Percentiles rank a stretch among this genome's conserved stretches.
phyloP scores from a whole-genome alignment of 306 rosid species.

The Dalbergia oliveri region DNA sequence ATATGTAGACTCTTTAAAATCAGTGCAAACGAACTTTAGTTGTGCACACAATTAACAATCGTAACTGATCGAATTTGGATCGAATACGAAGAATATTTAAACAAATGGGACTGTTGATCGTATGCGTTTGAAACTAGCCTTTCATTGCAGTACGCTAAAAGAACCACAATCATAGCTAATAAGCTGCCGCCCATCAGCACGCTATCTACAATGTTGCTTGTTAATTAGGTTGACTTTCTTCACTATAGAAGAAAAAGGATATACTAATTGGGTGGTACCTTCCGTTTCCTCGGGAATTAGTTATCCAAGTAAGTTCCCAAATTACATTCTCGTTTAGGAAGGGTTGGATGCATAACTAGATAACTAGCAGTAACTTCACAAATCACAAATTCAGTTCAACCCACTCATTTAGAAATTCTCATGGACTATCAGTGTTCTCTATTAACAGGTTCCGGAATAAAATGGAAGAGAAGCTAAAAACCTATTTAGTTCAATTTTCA shows the following conservation, averaged over 20 bases:
- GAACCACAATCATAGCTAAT: neutral
- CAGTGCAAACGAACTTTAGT: neutral
- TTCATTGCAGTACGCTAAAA: constrained; percentile 35
- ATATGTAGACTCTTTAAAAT: too few relatives aligned
- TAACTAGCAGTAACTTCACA: too few relatives aligned
- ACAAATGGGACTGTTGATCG: neutral
- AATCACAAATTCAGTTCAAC: too few relatives aligned
- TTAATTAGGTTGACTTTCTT: neutral
- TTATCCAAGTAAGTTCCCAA: neutral
- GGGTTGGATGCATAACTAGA: too few relatives aligned
- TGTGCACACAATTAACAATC: neutral
- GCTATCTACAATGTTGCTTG: neutral
- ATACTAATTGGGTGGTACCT: neutral
- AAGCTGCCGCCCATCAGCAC: neutral
- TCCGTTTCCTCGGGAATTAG: neutral
- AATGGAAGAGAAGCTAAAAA: neutral
- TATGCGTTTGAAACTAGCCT: constrained; percentile 18
- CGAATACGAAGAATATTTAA: neutral
- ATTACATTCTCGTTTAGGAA: too few relatives aligned
- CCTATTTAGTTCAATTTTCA: too few relatives aligned
- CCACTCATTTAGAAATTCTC: neutral
- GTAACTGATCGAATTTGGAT: neutral
- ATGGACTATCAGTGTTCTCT: neutral
- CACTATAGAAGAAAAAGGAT: neutral
- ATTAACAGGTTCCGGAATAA: neutral